Conservation (phyloP, 192 early-diverging fungal species). For the Mycoemilia scoparia region DNA sequence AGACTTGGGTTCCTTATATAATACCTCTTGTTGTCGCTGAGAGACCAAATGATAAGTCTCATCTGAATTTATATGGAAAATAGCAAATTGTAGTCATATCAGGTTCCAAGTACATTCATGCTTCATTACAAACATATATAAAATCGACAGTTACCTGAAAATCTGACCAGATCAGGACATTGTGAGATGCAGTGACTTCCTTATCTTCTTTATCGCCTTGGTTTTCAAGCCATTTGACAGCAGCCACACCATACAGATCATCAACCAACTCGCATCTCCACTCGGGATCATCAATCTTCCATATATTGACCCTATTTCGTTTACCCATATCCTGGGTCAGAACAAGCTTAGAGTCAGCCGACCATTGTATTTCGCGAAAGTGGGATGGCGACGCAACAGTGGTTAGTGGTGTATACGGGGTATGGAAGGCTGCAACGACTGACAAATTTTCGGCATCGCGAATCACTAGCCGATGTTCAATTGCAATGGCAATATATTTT, state of each 20-base stretch:
- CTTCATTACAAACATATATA: too few species aligned
- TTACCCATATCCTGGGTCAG: constrained; percentile 17
- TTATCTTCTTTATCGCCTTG: too few species aligned
- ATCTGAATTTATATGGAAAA: too few species aligned
- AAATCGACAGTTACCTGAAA: too few species aligned
- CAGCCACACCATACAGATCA: constrained; percentile 8
- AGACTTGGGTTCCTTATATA: too few species aligned
- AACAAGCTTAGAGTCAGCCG: constrained; percentile 10
- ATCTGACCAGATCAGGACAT: too few species aligned
- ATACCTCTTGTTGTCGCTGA: too few species aligned
- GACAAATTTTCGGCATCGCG: constrained; percentile 17
- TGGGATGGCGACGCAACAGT: constrained; percentile 14
- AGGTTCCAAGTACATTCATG: too few species aligned
- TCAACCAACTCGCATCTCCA: constrained; percentile 22
- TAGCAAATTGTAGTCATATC: too few species aligned
- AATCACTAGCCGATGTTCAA: constrained; percentile 27
- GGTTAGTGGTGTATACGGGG: too few species aligned
- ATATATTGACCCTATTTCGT: constrained; percentile 19
- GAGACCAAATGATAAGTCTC: too few species aligned
- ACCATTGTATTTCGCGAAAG: constrained; percentile 25
- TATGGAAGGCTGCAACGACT: too few species aligned
- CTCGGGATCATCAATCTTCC: constrained; percentile 18
- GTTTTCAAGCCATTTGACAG: not conserved
- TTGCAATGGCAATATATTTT: constrained; percentile 14
- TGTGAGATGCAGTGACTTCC: not conserved